phyloP scores from a whole-genome alignment of 768 basidiomycete genomes.

The Leccinum truebloodii region DNA sequence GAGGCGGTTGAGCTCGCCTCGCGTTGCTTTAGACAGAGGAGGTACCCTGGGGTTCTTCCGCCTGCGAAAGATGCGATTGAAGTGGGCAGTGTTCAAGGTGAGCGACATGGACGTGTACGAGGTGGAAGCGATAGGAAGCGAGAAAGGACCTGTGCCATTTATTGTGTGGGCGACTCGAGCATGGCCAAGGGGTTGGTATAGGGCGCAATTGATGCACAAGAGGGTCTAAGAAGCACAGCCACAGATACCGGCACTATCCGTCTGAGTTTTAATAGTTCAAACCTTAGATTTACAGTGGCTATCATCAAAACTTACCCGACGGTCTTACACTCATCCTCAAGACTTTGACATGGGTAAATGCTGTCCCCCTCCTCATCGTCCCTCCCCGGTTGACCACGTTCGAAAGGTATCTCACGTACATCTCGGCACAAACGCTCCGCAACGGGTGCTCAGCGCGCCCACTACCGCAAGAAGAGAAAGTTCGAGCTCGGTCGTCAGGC shows the following conservation, averaged over 20 bases:
- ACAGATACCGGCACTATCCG: constrained; percentile 31
- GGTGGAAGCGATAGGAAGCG: constrained; percentile 29
- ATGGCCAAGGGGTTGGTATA: constrained; percentile 26
- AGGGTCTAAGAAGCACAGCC: constrained; percentile 11
- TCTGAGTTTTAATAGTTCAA: constrained; percentile 33
- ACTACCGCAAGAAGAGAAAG: constrained; percentile 99
- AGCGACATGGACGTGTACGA: constrained; percentile 30
- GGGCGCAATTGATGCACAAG: neutral
- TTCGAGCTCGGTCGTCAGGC: constrained; percentile 99
- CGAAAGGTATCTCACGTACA: constrained; percentile 90
- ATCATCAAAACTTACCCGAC: constrained; percentile 55
- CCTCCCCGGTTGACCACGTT: constrained; percentile 12
- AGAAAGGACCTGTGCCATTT: constrained; percentile 22
- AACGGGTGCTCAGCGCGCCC: constrained; percentile 88
- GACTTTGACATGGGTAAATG: constrained; percentile 77
- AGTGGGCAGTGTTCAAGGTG: constrained; percentile 28
- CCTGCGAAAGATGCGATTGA: constrained; percentile 37
- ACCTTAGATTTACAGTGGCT: constrained; percentile 39
- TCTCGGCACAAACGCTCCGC: constrained; percentile 97
- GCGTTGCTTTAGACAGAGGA: constrained; percentile 50
- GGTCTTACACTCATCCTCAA: constrained; percentile 58
- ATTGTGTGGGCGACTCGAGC: constrained; percentile 13
- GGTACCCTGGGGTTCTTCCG: constrained; percentile 45
- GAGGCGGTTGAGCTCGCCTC: constrained; percentile 68
- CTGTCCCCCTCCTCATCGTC: constrained; percentile 27